Conservation (phyloP, 2,329 filamentous ascomycete species). For the Aspergillus ibericus region DNA sequence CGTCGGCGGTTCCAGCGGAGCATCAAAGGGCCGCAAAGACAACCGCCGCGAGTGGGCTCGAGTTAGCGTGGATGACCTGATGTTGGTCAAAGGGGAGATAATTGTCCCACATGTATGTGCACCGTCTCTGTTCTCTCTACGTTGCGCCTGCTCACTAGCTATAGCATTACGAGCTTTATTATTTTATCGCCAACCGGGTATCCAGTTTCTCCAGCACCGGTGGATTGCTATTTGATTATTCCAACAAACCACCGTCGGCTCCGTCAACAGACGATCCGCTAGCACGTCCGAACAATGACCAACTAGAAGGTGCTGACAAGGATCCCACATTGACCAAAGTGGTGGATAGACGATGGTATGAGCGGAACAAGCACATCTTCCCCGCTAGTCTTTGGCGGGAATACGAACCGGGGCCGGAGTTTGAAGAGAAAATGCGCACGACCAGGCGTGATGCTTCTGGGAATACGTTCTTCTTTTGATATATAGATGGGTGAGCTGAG, state of each 20-base stretch:
- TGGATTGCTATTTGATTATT: constrained; percentile 77
- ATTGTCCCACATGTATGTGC: constrained; percentile 87
- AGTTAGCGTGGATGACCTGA: constrained; percentile 90
- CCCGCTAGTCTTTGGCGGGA: constrained; percentile 94
- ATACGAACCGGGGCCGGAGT: constrained; percentile 87
- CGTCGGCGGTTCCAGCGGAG: constrained; percentile 61
- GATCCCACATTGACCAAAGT: constrained; percentile 87
- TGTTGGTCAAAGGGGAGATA: constrained; percentile 85
- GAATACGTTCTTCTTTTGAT: constrained; percentile 83
- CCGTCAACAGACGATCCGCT: constrained; percentile 40
- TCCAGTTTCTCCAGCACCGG: constrained; percentile 70
- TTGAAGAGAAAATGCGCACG: constrained; percentile 60
- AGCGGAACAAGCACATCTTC: constrained; percentile 97
- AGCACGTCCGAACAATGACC: constrained; percentile 51
- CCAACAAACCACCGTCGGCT: constrained; percentile 42
- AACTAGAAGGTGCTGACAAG: constrained; percentile 72
- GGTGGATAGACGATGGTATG: constrained; percentile 94
- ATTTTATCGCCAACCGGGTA: constrained; percentile 79
- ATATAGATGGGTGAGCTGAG: constrained; percentile 9
- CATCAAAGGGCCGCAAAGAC: constrained; percentile 52
- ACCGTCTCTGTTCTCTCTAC: neutral
- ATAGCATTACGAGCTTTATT: constrained; percentile 96
- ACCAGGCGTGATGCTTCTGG: constrained; percentile 81
- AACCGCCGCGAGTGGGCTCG: constrained; percentile 83
- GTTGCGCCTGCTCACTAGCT: constrained; percentile 8